Conservation (phyloP, 1,284 basidiomycete species). For the Athelia sp. region DNA sequence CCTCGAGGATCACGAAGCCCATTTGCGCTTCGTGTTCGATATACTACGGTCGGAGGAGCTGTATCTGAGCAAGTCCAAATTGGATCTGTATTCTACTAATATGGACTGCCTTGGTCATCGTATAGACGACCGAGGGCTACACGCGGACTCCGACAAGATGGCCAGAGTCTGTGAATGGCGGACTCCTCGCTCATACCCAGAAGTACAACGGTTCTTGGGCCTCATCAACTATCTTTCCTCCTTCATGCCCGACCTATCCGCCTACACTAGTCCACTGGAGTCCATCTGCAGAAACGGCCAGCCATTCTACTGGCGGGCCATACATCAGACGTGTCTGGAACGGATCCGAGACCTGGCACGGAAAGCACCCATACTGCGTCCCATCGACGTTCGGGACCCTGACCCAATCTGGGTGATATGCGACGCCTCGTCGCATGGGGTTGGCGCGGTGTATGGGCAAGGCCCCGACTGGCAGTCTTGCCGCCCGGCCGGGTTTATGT, state of each 20-base stretch:
- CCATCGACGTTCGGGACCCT: constrained; percentile 1
- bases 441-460: constrained; percentile 24
- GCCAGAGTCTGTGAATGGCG: constrained; percentile 23
- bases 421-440: constrained; percentile 18
- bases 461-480: constrained; percentile 21
- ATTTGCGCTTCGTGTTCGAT: constrained; percentile 12
- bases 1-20: constrained; percentile 14
- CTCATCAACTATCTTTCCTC: constrained; percentile 32
- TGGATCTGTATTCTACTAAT: constrained; percentile 14
- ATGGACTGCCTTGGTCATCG: constrained; percentile 27
- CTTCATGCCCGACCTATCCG: constrained; percentile 31
- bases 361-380: constrained; percentile 3
- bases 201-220: constrained; percentile 36
- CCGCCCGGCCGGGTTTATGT: constrained; percentile 27
- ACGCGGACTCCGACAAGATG: constrained; percentile 20
- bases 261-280: constrained; percentile 22
- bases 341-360: not conserved
- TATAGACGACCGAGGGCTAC: constrained; percentile 21
- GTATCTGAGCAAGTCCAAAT: constrained; percentile 10
- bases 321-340: constrained; percentile 5
- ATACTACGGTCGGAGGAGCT: constrained; percentile 5
- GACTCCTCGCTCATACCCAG: constrained; percentile 24
- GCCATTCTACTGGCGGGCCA: constrained; percentile 18
- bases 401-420: constrained; percentile 13
- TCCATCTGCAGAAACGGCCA: constrained; percentile 23